Base-by-base conservation (phyloP, 768 basidiomycete genomes). In the Leucocoprinus sp. region DNA sequence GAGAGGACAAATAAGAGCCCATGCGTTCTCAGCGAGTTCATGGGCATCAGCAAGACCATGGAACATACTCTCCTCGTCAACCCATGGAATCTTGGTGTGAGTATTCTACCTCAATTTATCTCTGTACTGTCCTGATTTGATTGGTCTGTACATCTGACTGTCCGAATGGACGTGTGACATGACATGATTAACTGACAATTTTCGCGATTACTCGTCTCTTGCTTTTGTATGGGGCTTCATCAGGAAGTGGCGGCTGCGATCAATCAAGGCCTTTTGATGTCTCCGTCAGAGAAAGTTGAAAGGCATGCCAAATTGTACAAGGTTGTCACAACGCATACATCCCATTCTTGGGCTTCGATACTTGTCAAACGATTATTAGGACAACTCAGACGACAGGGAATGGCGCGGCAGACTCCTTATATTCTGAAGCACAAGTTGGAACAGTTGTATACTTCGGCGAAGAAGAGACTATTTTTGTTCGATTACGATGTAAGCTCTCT, bases 21-120 rank as follows among this genome's bases (percentile, higher is more conserved):
- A 0, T 78, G 93, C 42, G 85, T 97, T 50, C 69, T 99, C 44
- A 92, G 88, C 57, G 95, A 99, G 66, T 98, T 98, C 59, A 96
- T 96, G 87, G 95, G 95, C 8, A 96, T 96, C 55, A 87, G 89
- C 43, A 82, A 87, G 56, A 82, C 89, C 51, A 93, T 98, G 89
- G 71, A 74, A 40, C 80, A 92, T 22, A 89, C 95, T 17, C 67
- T 96, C 15, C 78, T 89, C 50, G 86, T 96, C 47, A 98, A 99
- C 64, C 95, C 95, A 1, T 96, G 93, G 90, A 90, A 93, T 61
- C 78, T 97, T 15, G 86, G 82, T 45, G 90, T 88, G 50, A 34
- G 79, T 73, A 29, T 19, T 24, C 33, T 37, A 34, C 42, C 38
- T 26, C 46, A 49, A 22, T 34, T 14, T 27, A 31, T 51, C 34